These are phyloP conservation scores for Chytridium lagenaria DNA, from an alignment of 371 early-diverging fungal species.

Conservation along the genomic window DNA sequence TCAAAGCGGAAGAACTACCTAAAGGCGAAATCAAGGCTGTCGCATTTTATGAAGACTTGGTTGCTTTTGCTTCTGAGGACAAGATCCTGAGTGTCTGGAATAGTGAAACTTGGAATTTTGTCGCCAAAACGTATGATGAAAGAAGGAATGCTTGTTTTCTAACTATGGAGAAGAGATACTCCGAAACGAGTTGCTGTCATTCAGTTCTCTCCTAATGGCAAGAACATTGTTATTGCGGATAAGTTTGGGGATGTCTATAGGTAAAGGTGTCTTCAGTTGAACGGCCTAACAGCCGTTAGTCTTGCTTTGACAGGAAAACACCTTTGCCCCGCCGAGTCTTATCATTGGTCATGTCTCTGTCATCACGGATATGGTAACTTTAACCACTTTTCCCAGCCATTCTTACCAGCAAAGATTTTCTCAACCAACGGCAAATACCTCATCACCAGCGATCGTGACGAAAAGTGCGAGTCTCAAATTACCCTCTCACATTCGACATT, in stretches of 20 bases:
- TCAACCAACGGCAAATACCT: slow-evolving; percentile 51
- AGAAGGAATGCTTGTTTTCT: not conserved
- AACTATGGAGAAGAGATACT: slow-evolving; percentile 19
- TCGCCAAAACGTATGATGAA: not conserved
- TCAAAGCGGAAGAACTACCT: slow-evolving; percentile 14
- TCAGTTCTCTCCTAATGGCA: slow-evolving; percentile 30
- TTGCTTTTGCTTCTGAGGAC: slow-evolving; percentile 29
- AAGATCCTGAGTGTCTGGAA: slow-evolving; percentile 24
- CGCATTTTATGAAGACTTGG: not conserved
- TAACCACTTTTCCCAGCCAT: slow-evolving; percentile 3
- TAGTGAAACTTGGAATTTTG: slow-evolving; percentile 8
- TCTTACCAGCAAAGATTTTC: slow-evolving; percentile 26
- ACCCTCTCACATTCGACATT: slow-evolving; percentile 88
- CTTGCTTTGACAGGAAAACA: not conserved
- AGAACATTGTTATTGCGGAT: slow-evolving; percentile 77
- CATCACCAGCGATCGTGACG: slow-evolving; percentile 94
- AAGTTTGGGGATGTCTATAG: slow-evolving; percentile 95
- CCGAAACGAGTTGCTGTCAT: slow-evolving; percentile 41
- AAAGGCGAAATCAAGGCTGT: slow-evolving; percentile 3
- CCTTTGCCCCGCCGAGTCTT: slow-evolving; percentile 56
- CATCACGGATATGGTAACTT: slow-evolving; percentile 79
- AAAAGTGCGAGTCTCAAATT: slow-evolving; percentile 89
- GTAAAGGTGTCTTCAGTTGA: slow-evolving; percentile 38
- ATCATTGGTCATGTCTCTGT: slow-evolving; percentile 95
- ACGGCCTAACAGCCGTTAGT: not conserved